These are phyloP conservation scores for Musa troglodytarum DNA, from an alignment of 176 grass and related monocot species.

Conservation along the genomic window DNA sequence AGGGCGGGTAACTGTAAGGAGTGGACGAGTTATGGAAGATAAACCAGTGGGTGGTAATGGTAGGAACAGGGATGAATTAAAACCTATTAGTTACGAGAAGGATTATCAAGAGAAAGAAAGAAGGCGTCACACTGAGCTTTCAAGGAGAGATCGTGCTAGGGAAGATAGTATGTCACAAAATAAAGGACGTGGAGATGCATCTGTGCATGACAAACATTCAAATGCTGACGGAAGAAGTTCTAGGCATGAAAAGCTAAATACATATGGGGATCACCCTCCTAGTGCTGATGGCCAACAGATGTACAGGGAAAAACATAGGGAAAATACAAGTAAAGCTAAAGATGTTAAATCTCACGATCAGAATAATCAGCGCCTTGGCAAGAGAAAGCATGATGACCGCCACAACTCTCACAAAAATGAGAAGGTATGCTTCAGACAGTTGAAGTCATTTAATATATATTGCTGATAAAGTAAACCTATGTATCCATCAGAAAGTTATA, in stretches of 20 bases:
- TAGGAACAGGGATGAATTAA: conserved; percentile 55
- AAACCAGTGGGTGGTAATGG: conserved; percentile 29
- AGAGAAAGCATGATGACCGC: conserved; percentile 69
- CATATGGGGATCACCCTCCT: conserved; percentile 37
- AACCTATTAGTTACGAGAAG: conserved; percentile 42
- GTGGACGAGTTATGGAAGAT: conserved; percentile 40
- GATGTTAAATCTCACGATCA: conserved; percentile 41
- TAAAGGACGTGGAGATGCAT: conserved; percentile 51
- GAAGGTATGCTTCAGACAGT: conserved; percentile 50
- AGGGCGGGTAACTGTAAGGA: conserved; percentile 45
- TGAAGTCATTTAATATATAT: not conserved
- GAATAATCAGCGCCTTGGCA: conserved; percentile 47
- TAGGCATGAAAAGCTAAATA: conserved; percentile 57
- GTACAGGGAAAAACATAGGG: conserved; percentile 60
- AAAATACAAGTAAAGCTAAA: conserved; percentile 59
- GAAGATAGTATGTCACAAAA: conserved; percentile 44
- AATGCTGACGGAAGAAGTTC: conserved; percentile 57
- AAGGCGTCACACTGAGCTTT: conserved; percentile 35
- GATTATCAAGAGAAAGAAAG: conserved; percentile 41
- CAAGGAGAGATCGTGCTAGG: conserved; percentile 43
- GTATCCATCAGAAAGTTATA: not conserved
- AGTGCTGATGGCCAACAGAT: conserved; percentile 44
- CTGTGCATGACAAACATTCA: conserved; percentile 48
- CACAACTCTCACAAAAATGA: conserved; percentile 36
- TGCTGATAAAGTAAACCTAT: not conserved